Percentiles rank a stretch among this genome's conserved stretches.
Evolutionary conservation across 352 stramenopile genomes (phyloP).

Genomic region (Phytophthora boehmeriae): DNA sequence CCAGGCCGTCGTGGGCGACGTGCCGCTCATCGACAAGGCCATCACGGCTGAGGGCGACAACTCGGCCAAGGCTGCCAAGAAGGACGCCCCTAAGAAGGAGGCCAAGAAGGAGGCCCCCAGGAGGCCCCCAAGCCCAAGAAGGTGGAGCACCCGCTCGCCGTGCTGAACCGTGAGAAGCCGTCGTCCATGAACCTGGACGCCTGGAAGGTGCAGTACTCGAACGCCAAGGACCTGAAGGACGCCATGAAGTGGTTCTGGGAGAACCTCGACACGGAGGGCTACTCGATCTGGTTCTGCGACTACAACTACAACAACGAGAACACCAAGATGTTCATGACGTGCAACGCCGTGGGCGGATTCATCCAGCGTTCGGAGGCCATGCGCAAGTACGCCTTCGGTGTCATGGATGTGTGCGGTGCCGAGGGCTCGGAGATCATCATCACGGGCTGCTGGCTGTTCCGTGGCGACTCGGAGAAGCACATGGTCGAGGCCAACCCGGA

Average conservation of each 20-base stretch:
- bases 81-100: constrained; percentile 44
- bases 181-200: constrained; percentile 83
- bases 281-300: constrained; percentile 90
- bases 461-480: constrained; percentile 86
- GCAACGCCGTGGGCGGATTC: constrained; percentile 93
- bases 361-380: constrained; percentile 92
- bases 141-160: constrained; percentile 84
- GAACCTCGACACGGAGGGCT: constrained; percentile 87
- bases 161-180: constrained; percentile 87
- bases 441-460: constrained; percentile 91
- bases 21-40: constrained; percentile 82
- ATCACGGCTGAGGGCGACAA: constrained; percentile 69
- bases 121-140: constrained; percentile 75
- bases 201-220: constrained; percentile 95
- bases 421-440: constrained; percentile 85
- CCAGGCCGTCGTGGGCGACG: constrained; percentile 90
- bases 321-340: constrained; percentile 93
- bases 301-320: constrained; percentile 96
- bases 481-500: constrained; percentile 92
- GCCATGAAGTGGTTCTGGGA: constrained; percentile 94
- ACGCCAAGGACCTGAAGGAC: constrained; percentile 79
- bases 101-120: constrained; percentile 26
- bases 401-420: constrained; percentile 79
- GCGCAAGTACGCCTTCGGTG: constrained; percentile 93
- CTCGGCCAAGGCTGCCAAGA: constrained; percentile 39